Evolutionary conservation across 2,329 filamentous ascomycete genomes (phyloP).

Genomic region (Fusarium sp.): DNA sequence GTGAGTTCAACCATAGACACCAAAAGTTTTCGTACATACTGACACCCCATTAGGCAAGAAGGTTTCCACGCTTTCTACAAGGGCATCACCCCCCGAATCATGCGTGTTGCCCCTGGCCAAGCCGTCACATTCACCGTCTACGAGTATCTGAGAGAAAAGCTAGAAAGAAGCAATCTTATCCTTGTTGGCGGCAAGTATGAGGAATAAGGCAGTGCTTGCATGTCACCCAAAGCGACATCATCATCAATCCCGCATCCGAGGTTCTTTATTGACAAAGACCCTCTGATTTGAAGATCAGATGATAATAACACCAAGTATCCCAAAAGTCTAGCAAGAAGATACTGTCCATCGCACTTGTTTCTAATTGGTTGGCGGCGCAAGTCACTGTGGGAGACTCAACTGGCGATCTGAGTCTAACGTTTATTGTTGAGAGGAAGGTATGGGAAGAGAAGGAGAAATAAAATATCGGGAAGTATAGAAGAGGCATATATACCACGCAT

Average conservation of each 20-base stretch:
- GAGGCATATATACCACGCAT: constrained; percentile 46
- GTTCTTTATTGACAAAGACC: not conserved
- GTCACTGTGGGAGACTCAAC: constrained; percentile 29
- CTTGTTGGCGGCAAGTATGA: constrained; percentile 74
- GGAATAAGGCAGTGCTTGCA: constrained; percentile 61
- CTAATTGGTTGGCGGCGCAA: constrained; percentile 35
- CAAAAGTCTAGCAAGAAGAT: not conserved
- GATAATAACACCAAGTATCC: not conserved
- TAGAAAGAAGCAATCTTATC: constrained; percentile 74
- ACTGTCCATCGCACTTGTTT: constrained; percentile 22
- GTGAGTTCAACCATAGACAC: constrained; percentile 55
- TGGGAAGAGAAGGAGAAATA: constrained; percentile 9
- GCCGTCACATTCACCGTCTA: constrained; percentile 83
- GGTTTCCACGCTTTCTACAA: constrained; percentile 97
- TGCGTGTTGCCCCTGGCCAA: constrained; percentile 97
- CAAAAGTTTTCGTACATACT: not conserved
- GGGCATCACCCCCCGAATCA: constrained; percentile 96
- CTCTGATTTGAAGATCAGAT: not conserved
- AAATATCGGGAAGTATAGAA: constrained; percentile 36
- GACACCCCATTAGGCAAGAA: constrained; percentile 74
- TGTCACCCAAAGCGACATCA: not conserved
- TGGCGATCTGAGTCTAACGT: constrained; percentile 24
- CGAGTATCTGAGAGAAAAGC: constrained; percentile 78
- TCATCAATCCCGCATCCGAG: not conserved
- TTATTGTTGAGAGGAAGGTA: constrained; percentile 5